phyloP scores from a whole-genome alignment of 805 yeast genomes.

The Candida coquimbonensis region DNA sequence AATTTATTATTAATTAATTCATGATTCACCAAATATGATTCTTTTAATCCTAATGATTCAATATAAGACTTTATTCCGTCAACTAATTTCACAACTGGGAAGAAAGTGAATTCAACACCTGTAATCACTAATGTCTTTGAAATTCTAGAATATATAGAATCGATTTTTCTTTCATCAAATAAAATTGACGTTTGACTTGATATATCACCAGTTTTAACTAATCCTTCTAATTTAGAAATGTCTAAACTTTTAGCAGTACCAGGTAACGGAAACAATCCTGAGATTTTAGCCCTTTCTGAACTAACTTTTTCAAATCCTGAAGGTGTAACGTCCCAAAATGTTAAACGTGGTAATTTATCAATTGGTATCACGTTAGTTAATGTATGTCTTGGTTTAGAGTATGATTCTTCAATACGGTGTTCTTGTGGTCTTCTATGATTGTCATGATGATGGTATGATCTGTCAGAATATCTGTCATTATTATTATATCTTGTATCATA shows the following conservation, averaged over 20 bases:
- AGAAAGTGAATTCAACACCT: constrained; percentile 25
- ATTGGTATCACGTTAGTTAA: constrained; percentile 39
- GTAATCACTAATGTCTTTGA: constrained; percentile 24
- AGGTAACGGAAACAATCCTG: constrained; percentile 74
- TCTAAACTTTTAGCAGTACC: constrained; percentile 42
- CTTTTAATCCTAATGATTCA: constrained; percentile 35
- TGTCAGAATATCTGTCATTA: constrained; percentile 6
- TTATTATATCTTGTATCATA: constrained; percentile 3
- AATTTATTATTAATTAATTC: constrained; percentile 29
- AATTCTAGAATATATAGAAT: constrained; percentile 20
- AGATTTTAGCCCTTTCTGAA: constrained; percentile 69
- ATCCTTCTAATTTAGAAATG: constrained; percentile 25
- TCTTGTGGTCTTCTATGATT: background rate
- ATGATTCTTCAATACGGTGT: background rate
- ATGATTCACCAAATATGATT: constrained; percentile 31
- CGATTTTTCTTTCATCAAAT: constrained; percentile 26
- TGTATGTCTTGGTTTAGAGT: constrained; percentile 18
- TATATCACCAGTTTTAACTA: constrained; percentile 24
- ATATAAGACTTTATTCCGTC: constrained; percentile 41
- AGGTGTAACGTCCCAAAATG: constrained; percentile 70
- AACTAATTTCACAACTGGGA: constrained; percentile 31
- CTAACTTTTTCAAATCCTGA: constrained; percentile 66
- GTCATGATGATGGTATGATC: constrained; percentile 13
- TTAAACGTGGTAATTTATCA: constrained; percentile 41
- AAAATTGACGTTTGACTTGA: constrained; percentile 26